Conservation (phyloP, 2,329 filamentous ascomycete species). For the Colletotrichum tropicicola region DNA sequence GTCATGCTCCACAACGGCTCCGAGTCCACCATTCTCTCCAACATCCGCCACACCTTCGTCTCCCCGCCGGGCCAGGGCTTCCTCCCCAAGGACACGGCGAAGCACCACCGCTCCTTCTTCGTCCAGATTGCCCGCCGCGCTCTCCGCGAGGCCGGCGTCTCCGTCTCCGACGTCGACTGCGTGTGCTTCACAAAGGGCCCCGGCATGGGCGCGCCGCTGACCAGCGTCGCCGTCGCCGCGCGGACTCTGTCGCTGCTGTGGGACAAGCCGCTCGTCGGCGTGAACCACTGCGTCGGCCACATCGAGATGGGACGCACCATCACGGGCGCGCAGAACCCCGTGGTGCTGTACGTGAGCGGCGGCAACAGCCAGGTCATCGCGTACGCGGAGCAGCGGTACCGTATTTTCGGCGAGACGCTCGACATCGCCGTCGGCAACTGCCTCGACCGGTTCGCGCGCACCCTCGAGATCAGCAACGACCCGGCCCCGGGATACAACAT, state of each 20-base stretch:
- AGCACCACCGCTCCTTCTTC: slow-evolving; percentile 89
- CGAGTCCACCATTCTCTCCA: slow-evolving; percentile 80
- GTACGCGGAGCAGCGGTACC: slow-evolving; percentile 92
- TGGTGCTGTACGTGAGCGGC: slow-evolving; percentile 94
- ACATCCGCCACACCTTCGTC: slow-evolving; percentile 92
- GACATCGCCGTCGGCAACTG: slow-evolving; percentile 99
- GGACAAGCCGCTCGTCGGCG: slow-evolving; percentile 88
- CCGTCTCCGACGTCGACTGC: slow-evolving; percentile 78
- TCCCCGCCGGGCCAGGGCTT: slow-evolving; percentile 94
- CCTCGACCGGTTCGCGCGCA: slow-evolving; percentile 93
- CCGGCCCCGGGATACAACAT: slow-evolving; percentile 98
- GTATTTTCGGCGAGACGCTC: slow-evolving; percentile 97
- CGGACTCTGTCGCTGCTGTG: slow-evolving; percentile 85
- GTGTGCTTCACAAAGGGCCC: slow-evolving; percentile 96
- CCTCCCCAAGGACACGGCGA: slow-evolving; percentile 94
- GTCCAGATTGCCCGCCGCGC: slow-evolving; percentile 82
- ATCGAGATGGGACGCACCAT: slow-evolving; percentile 98
- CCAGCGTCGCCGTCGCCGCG: slow-evolving; percentile 86
- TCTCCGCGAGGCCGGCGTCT: slow-evolving; percentile 73
- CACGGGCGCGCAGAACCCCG: slow-evolving; percentile 88
- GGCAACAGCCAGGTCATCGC: slow-evolving; percentile 99
- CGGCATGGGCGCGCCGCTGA: slow-evolving; percentile 94
- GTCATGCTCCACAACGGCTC: slow-evolving; percentile 79
- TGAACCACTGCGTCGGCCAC: slow-evolving; percentile 98
- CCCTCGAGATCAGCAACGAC: slow-evolving; percentile 91